These are phyloP conservation scores for Backusella luteola DNA, from an alignment of 192 early-diverging fungal genomes.

Conservation along the genomic window DNA sequence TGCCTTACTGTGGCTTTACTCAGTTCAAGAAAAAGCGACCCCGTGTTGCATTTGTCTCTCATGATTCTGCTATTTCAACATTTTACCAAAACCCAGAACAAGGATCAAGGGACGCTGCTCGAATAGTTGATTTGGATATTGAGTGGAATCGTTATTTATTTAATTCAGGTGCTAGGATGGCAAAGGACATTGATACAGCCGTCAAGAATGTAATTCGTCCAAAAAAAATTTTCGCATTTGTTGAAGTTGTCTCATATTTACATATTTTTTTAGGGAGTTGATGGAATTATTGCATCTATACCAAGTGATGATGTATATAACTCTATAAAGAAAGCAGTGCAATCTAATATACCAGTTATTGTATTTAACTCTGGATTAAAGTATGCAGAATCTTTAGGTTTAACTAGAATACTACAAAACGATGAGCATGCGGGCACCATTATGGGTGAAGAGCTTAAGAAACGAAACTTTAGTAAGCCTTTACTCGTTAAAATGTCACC, in stretches of 20 bases:
- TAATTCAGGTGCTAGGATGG: background rate
- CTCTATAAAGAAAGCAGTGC: constrained; percentile 1
- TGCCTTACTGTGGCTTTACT: background rate
- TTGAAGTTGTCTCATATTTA: background rate
- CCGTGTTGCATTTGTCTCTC: constrained; percentile 23
- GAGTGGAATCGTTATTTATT: constrained; percentile 17
- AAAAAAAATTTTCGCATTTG: background rate
- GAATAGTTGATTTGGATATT: constrained; percentile 16
- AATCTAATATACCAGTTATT: constrained; percentile 10
- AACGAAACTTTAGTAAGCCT: background rate
- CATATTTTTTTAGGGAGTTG: constrained; percentile 8
- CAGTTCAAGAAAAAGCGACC: background rate
- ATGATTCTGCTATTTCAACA: constrained; percentile 1
- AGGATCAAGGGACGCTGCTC: constrained; percentile 25
- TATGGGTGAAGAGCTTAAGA: background rate
- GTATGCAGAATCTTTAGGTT: background rate
- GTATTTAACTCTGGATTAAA: constrained; percentile 14
- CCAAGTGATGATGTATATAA: background rate
- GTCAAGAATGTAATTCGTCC: background rate
- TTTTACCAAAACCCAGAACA: constrained; percentile 23
- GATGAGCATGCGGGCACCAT: background rate
- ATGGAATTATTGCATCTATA: constrained; percentile 27
- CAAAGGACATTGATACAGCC: constrained; percentile 4
- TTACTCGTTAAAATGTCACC: background rate
- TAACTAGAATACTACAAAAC: constrained; percentile 15